Evolutionary conservation across 1,284 basidiomycete species (phyloP).

Genomic region (Somion occarium): DNA sequence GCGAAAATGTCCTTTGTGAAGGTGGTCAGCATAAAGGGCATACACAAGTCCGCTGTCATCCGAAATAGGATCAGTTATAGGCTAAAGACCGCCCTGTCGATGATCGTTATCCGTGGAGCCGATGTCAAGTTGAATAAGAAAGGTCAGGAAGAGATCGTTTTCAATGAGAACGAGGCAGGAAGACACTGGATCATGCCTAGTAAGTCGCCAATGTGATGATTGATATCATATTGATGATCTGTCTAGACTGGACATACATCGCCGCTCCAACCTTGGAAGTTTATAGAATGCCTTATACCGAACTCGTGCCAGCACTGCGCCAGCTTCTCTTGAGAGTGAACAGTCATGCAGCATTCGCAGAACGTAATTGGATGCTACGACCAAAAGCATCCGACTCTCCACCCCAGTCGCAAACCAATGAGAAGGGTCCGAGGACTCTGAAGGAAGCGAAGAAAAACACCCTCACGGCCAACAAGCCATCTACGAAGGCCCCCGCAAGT

Average conservation of each 20-base stretch:
- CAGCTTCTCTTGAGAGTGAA: background rate
- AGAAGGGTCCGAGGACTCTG: too few relatives aligned
- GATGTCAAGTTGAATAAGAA: conserved; percentile 20
- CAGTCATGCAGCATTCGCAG: background rate
- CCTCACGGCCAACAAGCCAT: background rate
- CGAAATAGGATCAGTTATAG: conserved; percentile 24
- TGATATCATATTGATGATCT: background rate
- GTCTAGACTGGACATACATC: conserved; percentile 42
- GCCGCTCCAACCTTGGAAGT: conserved; percentile 32
- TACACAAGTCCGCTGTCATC: conserved; percentile 17
- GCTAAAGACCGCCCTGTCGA: conserved; percentile 34
- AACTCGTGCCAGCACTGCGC: conserved; percentile 27
- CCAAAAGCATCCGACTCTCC: too few relatives aligned
- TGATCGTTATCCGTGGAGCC: conserved; percentile 38
- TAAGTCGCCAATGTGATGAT: conserved; percentile 17
- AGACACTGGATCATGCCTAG: conserved; percentile 34
- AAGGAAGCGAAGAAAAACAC: too few relatives aligned
- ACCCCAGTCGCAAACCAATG: too few relatives aligned
- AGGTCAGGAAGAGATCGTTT: conserved; percentile 23
- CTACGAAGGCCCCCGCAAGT: background rate
- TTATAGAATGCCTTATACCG: conserved; percentile 38
- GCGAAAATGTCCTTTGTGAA: conserved; percentile 24
- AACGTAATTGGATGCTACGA: conserved; percentile 2
- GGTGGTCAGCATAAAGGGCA: conserved; percentile 13
- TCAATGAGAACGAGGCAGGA: conserved; percentile 20